Percentiles rank a stretch among this genome's conserved stretches.
phyloP scores from a whole-genome alignment of 805 yeast genomes.

The Pichia thaimueangensis region DNA sequence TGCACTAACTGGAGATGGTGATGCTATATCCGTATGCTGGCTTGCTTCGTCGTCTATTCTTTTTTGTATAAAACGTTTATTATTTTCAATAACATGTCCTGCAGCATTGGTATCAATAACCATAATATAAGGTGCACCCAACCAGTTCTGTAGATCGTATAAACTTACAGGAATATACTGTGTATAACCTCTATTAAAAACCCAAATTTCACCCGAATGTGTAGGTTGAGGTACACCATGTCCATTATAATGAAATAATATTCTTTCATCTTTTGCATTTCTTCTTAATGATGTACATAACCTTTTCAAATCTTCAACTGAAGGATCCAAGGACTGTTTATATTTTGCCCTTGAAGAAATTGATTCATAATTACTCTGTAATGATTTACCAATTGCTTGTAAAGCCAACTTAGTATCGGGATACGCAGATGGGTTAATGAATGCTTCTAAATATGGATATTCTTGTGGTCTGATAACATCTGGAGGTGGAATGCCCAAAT shows the following conservation, averaged over 20 bases:
- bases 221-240: slow-evolving; percentile 99
- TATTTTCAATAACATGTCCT: slow-evolving; percentile 85
- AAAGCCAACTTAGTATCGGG: slow-evolving; percentile 86
- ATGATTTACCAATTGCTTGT: slow-evolving; percentile 80
- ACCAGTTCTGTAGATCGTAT: slow-evolving; percentile 94
- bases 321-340: slow-evolving; percentile 88
- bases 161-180: slow-evolving; percentile 95
- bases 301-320: slow-evolving; percentile 90
- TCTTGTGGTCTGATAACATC: slow-evolving; percentile 91
- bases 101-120: slow-evolving; percentile 94
- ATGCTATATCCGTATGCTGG: slow-evolving; percentile 40
- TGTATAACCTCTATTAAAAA: slow-evolving; percentile 92
- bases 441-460: slow-evolving; percentile 85
- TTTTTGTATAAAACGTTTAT: slow-evolving; percentile 83
- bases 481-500: slow-evolving; percentile 95
- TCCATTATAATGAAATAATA: slow-evolving; percentile 92
- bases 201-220: slow-evolving; percentile 96
- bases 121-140: slow-evolving; percentile 95
- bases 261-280: slow-evolving; percentile 88
- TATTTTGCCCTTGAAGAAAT: slow-evolving; percentile 81
- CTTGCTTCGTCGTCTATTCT: slow-evolving; percentile 82
- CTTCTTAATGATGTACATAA: slow-evolving; percentile 84
- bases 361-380: slow-evolving; percentile 86
- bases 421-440: slow-evolving; percentile 82
- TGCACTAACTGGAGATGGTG: slow-evolving; percentile 58